Evolutionary conservation across 441 rosid genomes (phyloP), one percentile per base, ranked within the genome.

Genomic region (Euphorbia corollata): DNA sequence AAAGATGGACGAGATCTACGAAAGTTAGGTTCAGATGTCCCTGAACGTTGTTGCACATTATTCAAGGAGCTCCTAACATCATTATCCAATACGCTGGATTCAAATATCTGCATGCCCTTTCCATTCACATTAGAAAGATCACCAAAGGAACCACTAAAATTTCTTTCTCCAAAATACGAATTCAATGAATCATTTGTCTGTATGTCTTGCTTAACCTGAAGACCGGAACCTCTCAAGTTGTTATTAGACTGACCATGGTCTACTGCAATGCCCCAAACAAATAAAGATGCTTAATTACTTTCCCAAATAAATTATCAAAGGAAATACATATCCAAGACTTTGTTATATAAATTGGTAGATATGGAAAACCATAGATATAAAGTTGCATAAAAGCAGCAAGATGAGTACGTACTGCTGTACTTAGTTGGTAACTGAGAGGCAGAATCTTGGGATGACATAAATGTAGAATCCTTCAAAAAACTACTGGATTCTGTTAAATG

Each of bases 1-100:
- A 91, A 90, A 54, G 99, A 95, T 32, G 97, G 88, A 53, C 97
- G 91, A 64, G 85, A 81, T 83, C 82, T 90, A 79, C 83, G 70
- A 69, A 80, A 77, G 69, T 45, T 83, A 47, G 85, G 63, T 71
- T 91, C 95, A 79, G 66, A 83, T 71, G 77, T 47, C 60, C 79
- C 77, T 18, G 79, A 59, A 77, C 79, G n/a, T 68, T 51, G 67
- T 8, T 86, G 67, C 2, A 68, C 61, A n/a, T 73, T 59, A 73
- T 77, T 70, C 12, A 79, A 74, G 63, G 86, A 79, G 82, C 79
- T 83, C 73, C 76, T 80, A 56, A 59, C 54, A 74, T 82, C 78
- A 43, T 81, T 82, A 73, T 63, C 45, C 54, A 62, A 83, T 74
- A 77, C 78, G 63, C 84, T 73, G 65, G 84, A 66, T 71, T 82